Base-by-base conservation (phyloP, 192 early-diverging fungal species). In the Entomortierella lignicola region DNA sequence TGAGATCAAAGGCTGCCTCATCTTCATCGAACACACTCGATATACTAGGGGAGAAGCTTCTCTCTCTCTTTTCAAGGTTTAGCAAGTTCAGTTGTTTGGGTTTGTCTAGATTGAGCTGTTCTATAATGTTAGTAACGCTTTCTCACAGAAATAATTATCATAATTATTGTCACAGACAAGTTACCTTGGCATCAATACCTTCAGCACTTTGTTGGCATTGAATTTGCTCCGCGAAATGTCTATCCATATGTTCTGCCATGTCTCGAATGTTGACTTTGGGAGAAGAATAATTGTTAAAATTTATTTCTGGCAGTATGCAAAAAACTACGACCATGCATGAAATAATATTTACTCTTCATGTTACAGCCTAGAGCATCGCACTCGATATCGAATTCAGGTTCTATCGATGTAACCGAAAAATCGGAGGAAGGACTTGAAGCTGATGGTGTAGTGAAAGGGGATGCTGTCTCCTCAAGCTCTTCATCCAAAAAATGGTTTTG, bases 231-330 rank as follows among this genome's bases (percentile, higher is more conserved):
- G 75, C 75, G 7, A 79, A 23, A 34, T 79, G 75, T 50, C 63
- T 42, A 41, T 79, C 75, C 68, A 66, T 79, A 30, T 79, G 75
- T 23, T 60, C 75, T 0, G 60, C 63, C 75, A 79, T 79, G 26
- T 69, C 51, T 7, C 64, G 51, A 51, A 79, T 59, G 41, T 29
- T 42, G 10, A 79, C 75, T 79, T n/a, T 8, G 8, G 47, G 18
- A 8, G 7, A 50, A 51, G 1, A 11, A 17, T 1, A 20, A 17
- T 58, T n/a, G 34, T 58, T 1, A 58, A n/a, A n/a, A n/a, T n/a
- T n/a, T n/a, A n/a, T n/a, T n/a, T n/a, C n/a, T n/a, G n/a, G n/a
- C n/a, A n/a, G n/a, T n/a, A n/a, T n/a, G n/a, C n/a, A n/a, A n/a
- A n/a, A n/a, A n/a, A n/a, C n/a, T n/a, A n/a, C n/a, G n/a, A n/a